Base-by-base conservation (phyloP, 805 yeast species). In the Yamadazyma paraphyllophila region DNA sequence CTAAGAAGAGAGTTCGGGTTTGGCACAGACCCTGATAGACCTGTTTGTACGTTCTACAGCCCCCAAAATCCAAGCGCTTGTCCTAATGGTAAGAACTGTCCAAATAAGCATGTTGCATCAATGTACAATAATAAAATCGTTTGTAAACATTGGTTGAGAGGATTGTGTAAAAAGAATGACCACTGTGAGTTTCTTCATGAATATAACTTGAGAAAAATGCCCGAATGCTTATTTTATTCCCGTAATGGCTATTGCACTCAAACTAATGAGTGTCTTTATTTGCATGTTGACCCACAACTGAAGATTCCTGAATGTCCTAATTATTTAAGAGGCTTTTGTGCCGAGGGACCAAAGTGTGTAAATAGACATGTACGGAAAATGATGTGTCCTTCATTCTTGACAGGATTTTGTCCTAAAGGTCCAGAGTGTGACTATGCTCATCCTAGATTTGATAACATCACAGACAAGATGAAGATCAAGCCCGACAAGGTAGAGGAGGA, bases 141-240 rank as follows among this genome's bases (percentile, higher is more conserved):
- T 4, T 94, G 99, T 64, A 92, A 94, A 74, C 97, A 94, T 71
- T 94, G 99, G 99, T 78, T 94, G 30, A 79, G 97, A 53, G 99
- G 99, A 0, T 77, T 94, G 30, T 94, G 99, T 67, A 94, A 94
- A 68, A 92, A 92, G 72, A 96, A 95, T 41, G 96, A 90, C 55
- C 88, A 88, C 54, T 94, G 99, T 66, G 99, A 94, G 70, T 94
- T 88, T 58, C 68, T 94, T 37, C 99, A 94, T 66, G 99, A 94
- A 62, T 91, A 91, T 60, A 92, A 94, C 60, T 69, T 94, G 56
- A 76, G 96, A 49, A 89, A 88, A 66, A 92, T 94, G 96, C 98
- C 98, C 2, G 99, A 94, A 64, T 94, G 99, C 64, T 78, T 89
- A 17, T 88, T 88, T 64, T 92, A 80, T 64, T 76, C 89, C 36